phyloP scores from a whole-genome alignment of 140 eudicot genomes.

The Bidens hawaiensis region DNA sequence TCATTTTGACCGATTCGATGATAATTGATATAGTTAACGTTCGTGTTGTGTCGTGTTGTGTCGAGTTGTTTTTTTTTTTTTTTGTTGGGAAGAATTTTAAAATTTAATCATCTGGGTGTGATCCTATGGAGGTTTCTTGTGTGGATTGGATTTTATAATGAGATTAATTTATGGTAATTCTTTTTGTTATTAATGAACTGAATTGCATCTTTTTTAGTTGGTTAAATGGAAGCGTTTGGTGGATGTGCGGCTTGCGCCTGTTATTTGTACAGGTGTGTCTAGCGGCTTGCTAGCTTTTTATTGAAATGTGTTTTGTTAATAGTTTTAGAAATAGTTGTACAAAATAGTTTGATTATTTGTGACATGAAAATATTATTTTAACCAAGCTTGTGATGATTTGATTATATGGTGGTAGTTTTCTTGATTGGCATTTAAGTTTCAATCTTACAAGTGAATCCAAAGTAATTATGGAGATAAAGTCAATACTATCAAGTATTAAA shows the following conservation, averaged over 20 bases:
- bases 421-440: conserved; percentile 29
- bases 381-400: background rate
- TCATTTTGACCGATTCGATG: conserved; percentile 74
- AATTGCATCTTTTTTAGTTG: background rate
- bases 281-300: no score
- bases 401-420: conserved; percentile 9
- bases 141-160: conserved; percentile 30
- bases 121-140: conserved; percentile 24
- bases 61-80: no score
- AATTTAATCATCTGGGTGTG: conserved; percentile 24
- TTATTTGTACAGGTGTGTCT: no score
- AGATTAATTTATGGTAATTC: conserved; percentile 30
- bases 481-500: conserved; percentile 22
- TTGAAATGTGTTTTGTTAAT: no score
- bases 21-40: conserved; percentile 15
- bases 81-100: no score
- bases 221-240: background rate
- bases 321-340: no score
- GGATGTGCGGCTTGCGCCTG: no score
- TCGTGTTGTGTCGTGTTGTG: conserved; percentile 1
- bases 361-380: background rate
- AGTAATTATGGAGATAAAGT: conserved; percentile 17
- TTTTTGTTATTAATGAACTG: conserved; percentile 2
- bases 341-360: background rate
- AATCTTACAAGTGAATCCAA: conserved; percentile 8